Evolutionary conservation across 352 stramenopile species (phyloP).

Genomic region (Globisporangium rhizosaccharum): DNA sequence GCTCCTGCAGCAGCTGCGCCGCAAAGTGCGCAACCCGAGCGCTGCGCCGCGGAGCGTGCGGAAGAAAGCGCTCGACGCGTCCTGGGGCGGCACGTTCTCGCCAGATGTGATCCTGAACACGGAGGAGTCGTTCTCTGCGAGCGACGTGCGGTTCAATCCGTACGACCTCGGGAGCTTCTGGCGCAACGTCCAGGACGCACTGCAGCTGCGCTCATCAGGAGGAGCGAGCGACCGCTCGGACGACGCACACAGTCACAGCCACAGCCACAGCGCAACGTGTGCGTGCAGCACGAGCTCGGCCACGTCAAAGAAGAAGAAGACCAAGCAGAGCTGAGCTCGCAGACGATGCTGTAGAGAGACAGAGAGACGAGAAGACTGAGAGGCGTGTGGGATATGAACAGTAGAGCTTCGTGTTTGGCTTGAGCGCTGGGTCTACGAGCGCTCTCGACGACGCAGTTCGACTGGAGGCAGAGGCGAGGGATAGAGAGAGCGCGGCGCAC

Average conservation of each 20-base stretch:
- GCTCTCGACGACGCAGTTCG: constrained; percentile 2
- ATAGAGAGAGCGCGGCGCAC: not conserved
- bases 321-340: constrained; percentile 21
- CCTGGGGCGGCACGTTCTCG: constrained; percentile 72
- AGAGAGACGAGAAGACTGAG: constrained; percentile 6
- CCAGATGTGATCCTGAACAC: constrained; percentile 71
- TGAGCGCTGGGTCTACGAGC: not conserved
- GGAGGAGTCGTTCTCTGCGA: constrained; percentile 54
- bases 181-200: constrained; percentile 53
- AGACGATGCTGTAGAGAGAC: not conserved
- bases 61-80: constrained; percentile 60
- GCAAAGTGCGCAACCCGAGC: constrained; percentile 20
- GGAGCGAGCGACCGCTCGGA: not conserved
- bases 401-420: too few species aligned
- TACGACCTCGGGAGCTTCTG: constrained; percentile 62
- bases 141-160: constrained; percentile 76
- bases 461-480: not conserved
- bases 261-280: not conserved
- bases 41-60: constrained; percentile 21
- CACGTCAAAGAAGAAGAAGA: constrained; percentile 11
- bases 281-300: not conserved
- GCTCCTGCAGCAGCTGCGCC: constrained; percentile 36
- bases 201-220: constrained; percentile 20
- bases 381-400: not conserved
- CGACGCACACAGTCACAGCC: not conserved